Conservation (phyloP, 2,329 filamentous ascomycete genomes). For the Allantophomopsis cytisporea region DNA sequence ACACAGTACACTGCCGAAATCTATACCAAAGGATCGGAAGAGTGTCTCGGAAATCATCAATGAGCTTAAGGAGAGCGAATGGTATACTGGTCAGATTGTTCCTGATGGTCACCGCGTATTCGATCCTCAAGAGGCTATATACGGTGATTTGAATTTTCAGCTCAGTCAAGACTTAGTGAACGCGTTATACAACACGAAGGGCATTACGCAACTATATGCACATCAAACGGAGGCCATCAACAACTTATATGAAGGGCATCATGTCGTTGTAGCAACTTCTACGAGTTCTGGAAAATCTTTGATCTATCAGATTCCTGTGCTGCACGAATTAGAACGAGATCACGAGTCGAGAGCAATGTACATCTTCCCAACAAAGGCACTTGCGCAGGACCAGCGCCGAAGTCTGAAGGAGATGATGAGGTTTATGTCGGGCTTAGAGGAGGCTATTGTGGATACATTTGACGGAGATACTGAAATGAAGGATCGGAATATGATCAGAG, state of each 20-base stretch:
- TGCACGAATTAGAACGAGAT: slow-evolving; percentile 75
- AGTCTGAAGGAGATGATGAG: slow-evolving; percentile 75
- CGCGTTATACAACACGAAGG: slow-evolving; percentile 81
- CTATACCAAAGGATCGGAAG: slow-evolving; percentile 70
- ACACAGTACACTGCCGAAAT: slow-evolving; percentile 41
- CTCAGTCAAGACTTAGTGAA: slow-evolving; percentile 92
- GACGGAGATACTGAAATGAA: slow-evolving; percentile 86
- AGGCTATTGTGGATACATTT: slow-evolving; percentile 78
- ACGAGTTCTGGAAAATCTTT: slow-evolving; percentile 95
- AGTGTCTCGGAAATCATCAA: slow-evolving; percentile 72
- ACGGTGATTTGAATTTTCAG: slow-evolving; percentile 72
- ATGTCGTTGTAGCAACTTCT: slow-evolving; percentile 88
- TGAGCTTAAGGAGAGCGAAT: slow-evolving; percentile 68
- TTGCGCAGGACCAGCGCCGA: slow-evolving; percentile 86
- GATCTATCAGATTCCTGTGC: slow-evolving; percentile 92
- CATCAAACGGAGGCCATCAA: slow-evolving; percentile 95
- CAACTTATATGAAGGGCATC: slow-evolving; percentile 62
- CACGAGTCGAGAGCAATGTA: slow-evolving; percentile 76
- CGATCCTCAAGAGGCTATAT: slow-evolving; percentile 68
- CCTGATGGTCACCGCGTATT: slow-evolving; percentile 87
- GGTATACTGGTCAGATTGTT: slow-evolving; percentile 89
- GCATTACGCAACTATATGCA: slow-evolving; percentile 74
- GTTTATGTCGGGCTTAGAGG: slow-evolving; percentile 66
- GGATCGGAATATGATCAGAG: slow-evolving; percentile 66
- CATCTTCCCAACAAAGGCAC: slow-evolving; percentile 93